Evolutionary conservation across 768 basidiomycete genomes (phyloP), one percentile per base, ranked within the genome.

Genomic region (Gloeopeniophorella convolvens): DNA sequence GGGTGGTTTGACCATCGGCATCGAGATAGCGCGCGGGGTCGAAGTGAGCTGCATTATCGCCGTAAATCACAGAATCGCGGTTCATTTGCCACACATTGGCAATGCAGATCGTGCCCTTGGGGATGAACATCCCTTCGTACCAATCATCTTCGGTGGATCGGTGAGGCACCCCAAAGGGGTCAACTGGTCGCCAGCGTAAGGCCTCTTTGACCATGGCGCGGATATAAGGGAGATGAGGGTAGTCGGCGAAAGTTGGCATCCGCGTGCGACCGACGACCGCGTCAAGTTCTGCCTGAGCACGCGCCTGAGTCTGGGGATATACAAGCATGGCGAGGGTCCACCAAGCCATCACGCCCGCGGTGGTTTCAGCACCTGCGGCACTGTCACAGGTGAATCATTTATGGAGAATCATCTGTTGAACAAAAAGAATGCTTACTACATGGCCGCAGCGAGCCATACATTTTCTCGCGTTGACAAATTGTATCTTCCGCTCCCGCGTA

Each of bases 391-490:
- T 9, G 28, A 23, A 8, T 9, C 4, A 4, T 6, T 16, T 20
- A 42, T 33, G 39, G 33, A 30, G 9, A 13, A 34, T 24, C 21
- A 4, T 46, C 13, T 5, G 12, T 5, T 33, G 7, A 15, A 15
- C 16, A 11, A 7, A 21, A 50, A 36, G 9, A 30, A 50, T 21
- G 57, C 52, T 10, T 56, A 59, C 57, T 52, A 59, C 59, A 62
- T 49, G 6, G 55, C 59, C 27, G 42, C 60, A 3, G 55, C 40
- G 11, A 62, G 51, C 61, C 61, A 62, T 5, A 47, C 48, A 12
- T 48, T 54, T 44, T 56, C 53, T 27, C 36, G 33, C 35, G 34
- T 44, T 5, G 54, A 55, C 16, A 55, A 27, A 5, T 53, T 30
- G 34, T 51, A 37, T 30, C 50, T 41, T 16, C 31, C 43, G 5